Evolutionary conservation across 1,284 basidiomycete species (phyloP), one percentile per base, ranked within the genome.

Genomic region (Rhodotorula sp.): DNA sequence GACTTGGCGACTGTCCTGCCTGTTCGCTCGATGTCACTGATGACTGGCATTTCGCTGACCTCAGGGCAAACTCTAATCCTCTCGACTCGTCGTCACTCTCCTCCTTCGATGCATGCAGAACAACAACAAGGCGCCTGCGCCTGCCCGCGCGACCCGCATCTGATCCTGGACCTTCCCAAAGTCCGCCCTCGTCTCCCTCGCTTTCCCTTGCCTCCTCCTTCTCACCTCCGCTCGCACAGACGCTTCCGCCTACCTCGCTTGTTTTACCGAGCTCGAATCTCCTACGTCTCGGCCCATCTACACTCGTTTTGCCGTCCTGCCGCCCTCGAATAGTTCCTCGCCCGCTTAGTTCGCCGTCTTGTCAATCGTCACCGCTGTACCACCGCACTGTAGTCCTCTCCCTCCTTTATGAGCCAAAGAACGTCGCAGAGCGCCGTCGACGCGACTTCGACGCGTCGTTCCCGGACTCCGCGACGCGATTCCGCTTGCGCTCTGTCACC

Each of bases 21-120:
- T 13, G 13, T 44, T 44, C 39, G 39, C 39, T 44, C 39, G 13
- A 19, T 20, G 13, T 19, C n/a, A 36, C 47, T 61, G 49, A 30
- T 13, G 8, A 10, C 49, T 39, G 24, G 9, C 10, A 22, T 15
- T 10, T 60, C 24, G 8, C n/a, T 39, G 47, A 39, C 48, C 30
- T 3, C 22, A 61, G 59, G 51, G 51, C 51, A 61, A 61, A 30
- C 34, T 61, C 20, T 53, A 22, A 61, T 17, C 13, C 27, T 30
- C 29, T 24, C 30, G 11, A 36, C 15, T 13, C 55, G 36, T 56
- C 48, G 24, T 10, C 22, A 7, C n/a, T 27, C 24, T n/a, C 19
- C 39, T 17, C 39, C 19, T 44, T 44, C 39, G 39, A 44, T 44
- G 39, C 39, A 17, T 24, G 55, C 55, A 56, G 55, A 56, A 56